Evolutionary conservation across 2,329 filamentous ascomycete species (phyloP), one percentile per base, ranked within the genome.

Genomic region (Cladophialophora yegresii): DNA sequence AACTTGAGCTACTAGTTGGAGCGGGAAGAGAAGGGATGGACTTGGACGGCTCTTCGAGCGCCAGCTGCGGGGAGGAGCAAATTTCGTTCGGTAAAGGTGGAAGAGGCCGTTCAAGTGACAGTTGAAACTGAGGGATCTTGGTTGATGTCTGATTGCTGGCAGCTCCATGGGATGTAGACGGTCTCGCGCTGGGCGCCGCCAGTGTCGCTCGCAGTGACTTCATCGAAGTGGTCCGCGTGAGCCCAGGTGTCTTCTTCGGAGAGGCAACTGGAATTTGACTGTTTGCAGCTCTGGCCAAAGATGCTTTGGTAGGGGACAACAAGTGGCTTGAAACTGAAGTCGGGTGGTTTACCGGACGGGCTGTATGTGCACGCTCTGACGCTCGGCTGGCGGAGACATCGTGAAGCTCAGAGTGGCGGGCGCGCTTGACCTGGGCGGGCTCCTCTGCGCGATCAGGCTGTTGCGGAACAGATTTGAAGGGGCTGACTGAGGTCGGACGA

Each of bases 261-360:
- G 79, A 82, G 23, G 79, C 79, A 59, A 82, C 84, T 51, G 84
- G 77, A 7, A 82, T 79, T 72, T 85, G 87, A 59, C 79, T 78
- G 69, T 81, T 86, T 61, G 82, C 77, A 54, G 83, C 78, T 50
- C 88, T 87, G 36, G 87, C 85, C 58, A 90, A 76, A 0, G 90
- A 91, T 7, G 91, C 81, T 75, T 91, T 92, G 8, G 90, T 95
- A 0, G 92, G 92, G 5, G 91, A 96, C 76, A 88, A 85, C 32
- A 93, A 79, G 64, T 81, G 87, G 66, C 81, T 81, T 71, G 75
- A 78, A 72, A 75, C 78, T 75, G 71, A 78, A 77, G 70, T 83
- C 82, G 51, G 83, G 80, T 28, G 79, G 61, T 78, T 81, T 4
- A 68, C 54, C 16, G 59, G 30, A 30, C 45, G 28, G 61, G 62